Evolutionary conservation across 345 rosid genomes (phyloP), one percentile per base, ranked within the genome.

Genomic region (Melaleuca alternifolia): DNA sequence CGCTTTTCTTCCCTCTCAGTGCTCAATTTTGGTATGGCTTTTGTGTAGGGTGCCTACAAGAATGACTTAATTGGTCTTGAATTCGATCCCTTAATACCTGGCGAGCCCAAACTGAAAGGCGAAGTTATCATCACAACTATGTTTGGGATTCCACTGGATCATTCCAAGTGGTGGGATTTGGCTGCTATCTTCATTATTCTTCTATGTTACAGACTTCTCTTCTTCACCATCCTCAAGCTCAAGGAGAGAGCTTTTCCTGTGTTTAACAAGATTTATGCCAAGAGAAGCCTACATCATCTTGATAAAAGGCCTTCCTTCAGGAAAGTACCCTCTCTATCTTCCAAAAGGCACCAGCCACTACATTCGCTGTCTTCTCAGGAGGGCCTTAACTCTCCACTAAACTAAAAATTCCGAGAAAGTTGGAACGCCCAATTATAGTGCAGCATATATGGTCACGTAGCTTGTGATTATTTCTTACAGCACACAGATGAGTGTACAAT

Each of bases 351-450:
- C 82, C 94, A 93, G 28, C 90, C 92, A 83, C 93, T 79, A 50
- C 90, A 88, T 84, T 90, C 97, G 11, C 86, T 95, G 50, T 92
- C 96, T 85, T 94, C 96, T 83, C 96, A 92, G 90, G 97, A 95
- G 88, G 96, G 96, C 53, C 94, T 91, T 6, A 91, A 83, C 88
- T 92, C 94, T 61, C 92, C 94, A 28, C 90, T 92, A 61, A 56
- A 87, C 59, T 91, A 91, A 71, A 46, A 62, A 53, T 54, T 84
- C 83, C 62, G 10, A 41, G 81, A 71, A 18, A 18, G 81, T 33
- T 71, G 81, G 26, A 44, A 71, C 33, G 18, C 13, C 14, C 81
- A 71, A 71, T 71, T 71, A 71, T 37, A 71, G 48, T 20, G 26
- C 46, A 41, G 48, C 24, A 71, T 37, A 33, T 71, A 71, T 37